Percentiles rank a stretch among this genome's conserved stretches.
Conservation (phyloP, 78 protist genomes). For the Emiliania huxleyi region DNA sequence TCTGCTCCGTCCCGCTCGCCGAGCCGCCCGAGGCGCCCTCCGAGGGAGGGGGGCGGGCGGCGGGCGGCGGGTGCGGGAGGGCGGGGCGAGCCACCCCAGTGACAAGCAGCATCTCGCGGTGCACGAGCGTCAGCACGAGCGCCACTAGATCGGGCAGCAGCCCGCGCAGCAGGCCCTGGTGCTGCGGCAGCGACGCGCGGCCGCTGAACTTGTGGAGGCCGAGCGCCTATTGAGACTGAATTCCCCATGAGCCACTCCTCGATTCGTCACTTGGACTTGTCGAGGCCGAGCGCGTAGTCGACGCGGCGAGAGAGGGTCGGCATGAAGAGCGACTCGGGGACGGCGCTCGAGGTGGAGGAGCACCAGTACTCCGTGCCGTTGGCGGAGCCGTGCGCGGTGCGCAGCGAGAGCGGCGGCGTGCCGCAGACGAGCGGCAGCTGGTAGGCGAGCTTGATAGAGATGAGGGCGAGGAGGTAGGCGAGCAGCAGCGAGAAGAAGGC, state of each 20-base stretch:
- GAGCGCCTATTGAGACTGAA: too few species aligned
- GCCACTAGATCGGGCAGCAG: not conserved
- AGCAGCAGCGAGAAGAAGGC: not conserved
- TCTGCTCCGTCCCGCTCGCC: too few species aligned
- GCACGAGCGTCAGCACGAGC: not conserved
- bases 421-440: not conserved
- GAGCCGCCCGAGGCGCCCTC: too few species aligned
- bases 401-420: not conserved
- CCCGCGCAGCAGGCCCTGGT: not conserved
- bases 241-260: too few species aligned
- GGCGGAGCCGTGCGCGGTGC: not conserved
- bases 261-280: too few species aligned
- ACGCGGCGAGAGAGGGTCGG: not conserved
- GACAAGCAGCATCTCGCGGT: too few species aligned
- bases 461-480: not conserved
- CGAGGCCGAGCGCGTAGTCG: not conserved
- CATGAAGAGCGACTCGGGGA: not conserved
- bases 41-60: too few species aligned
- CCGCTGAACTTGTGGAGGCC: not conserved
- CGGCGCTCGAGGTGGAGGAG: not conserved
- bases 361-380: not conserved
- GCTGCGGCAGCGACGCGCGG: not conserved
- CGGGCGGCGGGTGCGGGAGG: too few species aligned
- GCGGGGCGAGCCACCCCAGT: too few species aligned
- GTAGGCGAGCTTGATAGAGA: not conserved